Evolutionary conservation across 352 stramenopile genomes (phyloP), one percentile per base, ranked within the genome.

Genomic region (Phytophthora sansomeana): DNA sequence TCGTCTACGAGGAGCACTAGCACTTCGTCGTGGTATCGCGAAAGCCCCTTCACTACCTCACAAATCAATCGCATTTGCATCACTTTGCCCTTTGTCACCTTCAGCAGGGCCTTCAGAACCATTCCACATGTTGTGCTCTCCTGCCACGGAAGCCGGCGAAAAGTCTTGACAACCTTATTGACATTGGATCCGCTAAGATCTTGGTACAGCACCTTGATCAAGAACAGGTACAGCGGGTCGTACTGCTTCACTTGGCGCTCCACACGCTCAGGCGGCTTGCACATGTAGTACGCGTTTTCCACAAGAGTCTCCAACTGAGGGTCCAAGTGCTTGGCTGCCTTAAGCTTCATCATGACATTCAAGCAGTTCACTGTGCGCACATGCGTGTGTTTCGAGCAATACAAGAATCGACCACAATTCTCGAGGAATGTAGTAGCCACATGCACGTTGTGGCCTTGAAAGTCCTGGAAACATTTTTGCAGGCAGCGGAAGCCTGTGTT

Each of bases 351-450:
- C 89, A 99, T 98, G 32, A 97, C 89, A 29, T 93, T 88, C 53
- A 99, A 86, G 52, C 98, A 91, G n/a, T 81, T 88, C 13, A 85
- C 83, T 21, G 97, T 92, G 48, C 93, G 91, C 29, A 80, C 74
- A 63, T 97, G 92, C 16, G 97, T 99, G 69, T 98, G 91, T 67
- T 97, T 96, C n/a, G 87, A 92, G 56, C 92, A 95, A 73, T 98
- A 98, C 21, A 99, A 75, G 52, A 98, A 99, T 13, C 97, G 85
- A 1, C 97, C 97, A 63, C 95, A 98, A 56, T 90, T 96, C 77
- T 99, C 97, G n/a, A 99, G 71, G 13, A 99, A 85, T 21, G 90
- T 94, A n/a, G 96, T 99, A 4, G 95, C 91, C 13, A 98, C 87
- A 73, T 99, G 87, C 46, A 99, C 95, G 68, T 99, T 98, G 72